Percentiles rank a stretch among this genome's conserved stretches.
phyloP scores from a whole-genome alignment of 768 basidiomycete genomes.

The Boletus edulis region DNA sequence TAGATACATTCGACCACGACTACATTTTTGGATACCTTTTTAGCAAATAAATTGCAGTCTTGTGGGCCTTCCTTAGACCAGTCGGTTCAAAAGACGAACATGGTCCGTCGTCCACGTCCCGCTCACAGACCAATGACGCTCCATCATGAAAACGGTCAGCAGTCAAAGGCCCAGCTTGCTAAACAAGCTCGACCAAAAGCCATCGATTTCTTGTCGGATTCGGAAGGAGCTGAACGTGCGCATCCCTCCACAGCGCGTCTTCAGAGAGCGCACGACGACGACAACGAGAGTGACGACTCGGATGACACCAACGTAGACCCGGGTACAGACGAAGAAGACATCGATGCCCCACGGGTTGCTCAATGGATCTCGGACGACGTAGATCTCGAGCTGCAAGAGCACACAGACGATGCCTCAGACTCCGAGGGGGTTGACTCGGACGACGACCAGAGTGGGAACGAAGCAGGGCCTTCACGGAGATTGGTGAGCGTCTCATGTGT shows the following conservation, averaged over 20 bases:
- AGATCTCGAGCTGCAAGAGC: slow-evolving; percentile 29
- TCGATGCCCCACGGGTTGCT: slow-evolving; percentile 54
- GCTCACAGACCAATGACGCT: neutral
- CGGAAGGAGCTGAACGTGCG: neutral
- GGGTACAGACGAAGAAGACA: neutral
- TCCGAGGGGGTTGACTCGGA: slow-evolving; percentile 10
- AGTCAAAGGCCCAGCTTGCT: slow-evolving; percentile 4
- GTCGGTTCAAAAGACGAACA: neutral
- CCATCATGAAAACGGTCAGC: neutral
- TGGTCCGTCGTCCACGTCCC: slow-evolving; percentile 13
- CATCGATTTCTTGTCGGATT: slow-evolving; percentile 13
- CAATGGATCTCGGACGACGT: slow-evolving; percentile 57
- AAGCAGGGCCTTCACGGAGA: slow-evolving; percentile 10
- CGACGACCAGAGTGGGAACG: neutral
- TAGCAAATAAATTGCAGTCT: too few species aligned
- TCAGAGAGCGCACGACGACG: slow-evolving; percentile 3
- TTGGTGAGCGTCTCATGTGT: slow-evolving; percentile 9
- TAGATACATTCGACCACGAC: too few species aligned
- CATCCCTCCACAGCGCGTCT: neutral
- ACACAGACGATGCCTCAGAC: slow-evolving; percentile 2
- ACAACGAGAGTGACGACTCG: neutral
- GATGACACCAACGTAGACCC: slow-evolving; percentile 27
- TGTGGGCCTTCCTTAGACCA: neutral
- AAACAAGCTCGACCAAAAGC: slow-evolving; percentile 17
- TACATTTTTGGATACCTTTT: too few species aligned